Percentiles rank a stretch among this genome's conserved stretches.
These are phyloP conservation scores for Earliella scabrosa DNA, from an alignment of 1,284 basidiomycete species.

Conservation along the genomic window DNA sequence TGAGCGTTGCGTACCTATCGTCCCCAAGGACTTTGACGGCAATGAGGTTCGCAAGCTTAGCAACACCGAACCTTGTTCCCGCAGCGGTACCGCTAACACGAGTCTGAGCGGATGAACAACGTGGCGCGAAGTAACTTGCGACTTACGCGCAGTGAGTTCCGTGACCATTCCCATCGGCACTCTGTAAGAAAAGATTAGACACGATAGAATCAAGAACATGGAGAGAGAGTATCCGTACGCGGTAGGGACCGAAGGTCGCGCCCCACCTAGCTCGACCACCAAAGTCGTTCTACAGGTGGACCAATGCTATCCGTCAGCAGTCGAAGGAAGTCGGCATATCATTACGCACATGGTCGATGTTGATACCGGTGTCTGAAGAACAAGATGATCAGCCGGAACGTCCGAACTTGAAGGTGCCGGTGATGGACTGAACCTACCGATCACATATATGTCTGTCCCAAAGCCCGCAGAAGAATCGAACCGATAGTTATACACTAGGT, in stretches of 20 bases:
- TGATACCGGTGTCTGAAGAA: conserved; percentile 53
- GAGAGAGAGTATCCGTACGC: too few relatives aligned
- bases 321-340: not conserved
- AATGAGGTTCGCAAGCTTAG: conserved; percentile 67
- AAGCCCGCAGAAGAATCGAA: not conserved
- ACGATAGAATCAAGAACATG: too few relatives aligned
- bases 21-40: conserved; percentile 78
- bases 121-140: not conserved
- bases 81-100: conserved; percentile 52
- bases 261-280: conserved; percentile 73
- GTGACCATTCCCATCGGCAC: conserved; percentile 64
- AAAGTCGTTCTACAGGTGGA: conserved; percentile 51
- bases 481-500: conserved; percentile 18
- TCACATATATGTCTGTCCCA: not conserved
- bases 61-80: conserved; percentile 69
- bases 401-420: not conserved
- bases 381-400: not conserved
- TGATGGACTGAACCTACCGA: not conserved
- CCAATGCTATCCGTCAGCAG: not conserved
- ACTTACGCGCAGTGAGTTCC: conserved; percentile 47
- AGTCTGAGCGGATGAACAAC: not conserved
- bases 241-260: conserved; percentile 45
- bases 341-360: conserved; percentile 60
- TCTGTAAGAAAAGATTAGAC: conserved; percentile 51
- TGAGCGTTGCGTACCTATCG: conserved; percentile 45